A percentile compares a stretch with the other conserved stretches of the same genome.
phyloP scores from a whole-genome alignment of 768 basidiomycete species.

The Tylopilus felleus region DNA sequence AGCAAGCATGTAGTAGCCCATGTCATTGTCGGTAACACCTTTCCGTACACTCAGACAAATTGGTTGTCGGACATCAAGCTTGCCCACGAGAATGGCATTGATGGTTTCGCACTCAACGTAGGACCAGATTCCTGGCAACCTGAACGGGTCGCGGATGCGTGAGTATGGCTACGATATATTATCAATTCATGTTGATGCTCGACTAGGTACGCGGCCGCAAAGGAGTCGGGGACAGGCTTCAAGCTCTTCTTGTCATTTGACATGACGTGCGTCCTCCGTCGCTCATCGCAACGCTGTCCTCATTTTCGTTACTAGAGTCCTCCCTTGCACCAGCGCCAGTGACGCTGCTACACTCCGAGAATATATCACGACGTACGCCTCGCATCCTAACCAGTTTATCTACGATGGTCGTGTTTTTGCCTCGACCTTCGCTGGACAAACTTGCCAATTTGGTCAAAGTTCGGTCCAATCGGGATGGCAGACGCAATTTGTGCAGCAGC shows the following conservation, averaged over 20 bases:
- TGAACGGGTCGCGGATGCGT: constrained; percentile 61
- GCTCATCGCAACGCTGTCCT: not conserved
- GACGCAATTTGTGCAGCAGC: constrained; percentile 46
- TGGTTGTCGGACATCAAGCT: constrained; percentile 52
- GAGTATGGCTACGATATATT: constrained; percentile 22
- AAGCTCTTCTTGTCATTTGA: constrained; percentile 78
- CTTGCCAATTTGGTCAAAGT: constrained; percentile 61
- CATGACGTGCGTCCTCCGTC: constrained; percentile 53
- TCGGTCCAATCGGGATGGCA: constrained; percentile 56
- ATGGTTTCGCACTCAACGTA: constrained; percentile 70
- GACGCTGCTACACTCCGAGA: constrained; percentile 52
- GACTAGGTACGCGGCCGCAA: constrained; percentile 53
- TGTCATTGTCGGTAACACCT: constrained; percentile 63
- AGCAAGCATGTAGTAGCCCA: constrained; percentile 54
- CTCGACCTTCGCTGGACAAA: constrained; percentile 70
- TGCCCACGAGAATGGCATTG: constrained; percentile 57
- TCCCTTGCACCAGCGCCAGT: constrained; percentile 48
- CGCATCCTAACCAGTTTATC: constrained; percentile 58
- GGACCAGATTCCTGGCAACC: constrained; percentile 64
- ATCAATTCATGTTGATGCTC: constrained; percentile 17
- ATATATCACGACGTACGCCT: constrained; percentile 50
- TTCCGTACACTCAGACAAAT: constrained; percentile 45
- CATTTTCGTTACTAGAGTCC: constrained; percentile 35
- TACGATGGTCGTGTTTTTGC: constrained; percentile 49
- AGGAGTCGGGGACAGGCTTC: constrained; percentile 52